These are phyloP conservation scores for Collariella sp. DNA, from an alignment of 495 filamentous ascomycete genomes.

Conservation along the genomic window DNA sequence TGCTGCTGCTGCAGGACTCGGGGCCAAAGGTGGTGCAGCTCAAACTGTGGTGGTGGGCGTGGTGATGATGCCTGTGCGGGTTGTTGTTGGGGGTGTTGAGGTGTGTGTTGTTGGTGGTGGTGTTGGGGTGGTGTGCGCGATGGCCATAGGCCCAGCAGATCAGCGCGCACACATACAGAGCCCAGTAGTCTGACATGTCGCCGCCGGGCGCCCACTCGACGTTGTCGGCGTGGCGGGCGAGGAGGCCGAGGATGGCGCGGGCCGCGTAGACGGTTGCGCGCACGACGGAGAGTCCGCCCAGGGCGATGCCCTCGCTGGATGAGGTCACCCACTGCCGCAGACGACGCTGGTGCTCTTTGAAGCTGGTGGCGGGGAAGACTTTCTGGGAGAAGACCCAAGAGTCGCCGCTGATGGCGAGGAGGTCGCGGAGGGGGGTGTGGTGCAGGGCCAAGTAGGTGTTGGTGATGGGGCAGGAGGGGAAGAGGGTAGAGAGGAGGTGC, in stretches of 20 bases:
- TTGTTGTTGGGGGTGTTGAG: no score
- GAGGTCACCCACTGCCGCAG: conserved; percentile 30
- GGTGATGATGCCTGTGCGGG: no score
- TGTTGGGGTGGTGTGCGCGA: conserved; percentile 12
- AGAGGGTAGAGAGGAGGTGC: conserved; percentile 31
- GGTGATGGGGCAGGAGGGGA: conserved; percentile 30
- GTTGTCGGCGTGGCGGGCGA: conserved; percentile 2
- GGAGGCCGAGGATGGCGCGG: conserved; percentile 24
- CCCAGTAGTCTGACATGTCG: conserved; percentile 44
- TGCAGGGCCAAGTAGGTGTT: conserved; percentile 42
- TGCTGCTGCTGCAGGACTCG: no score
- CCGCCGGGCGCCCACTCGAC: background rate
- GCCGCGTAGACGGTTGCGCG: conserved; percentile 28
- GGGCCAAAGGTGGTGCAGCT: no score
- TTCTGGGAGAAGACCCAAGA: conserved; percentile 43
- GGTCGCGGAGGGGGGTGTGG: conserved; percentile 40
- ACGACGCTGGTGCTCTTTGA: conserved; percentile 31
- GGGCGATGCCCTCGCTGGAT: conserved; percentile 6
- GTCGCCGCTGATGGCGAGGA: conserved; percentile 41
- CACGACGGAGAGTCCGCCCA: conserved; percentile 9
- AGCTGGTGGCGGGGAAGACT: conserved; percentile 27
- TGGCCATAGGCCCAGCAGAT: conserved; percentile 40
- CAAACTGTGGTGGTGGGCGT: no score
- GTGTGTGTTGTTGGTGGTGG: no score
- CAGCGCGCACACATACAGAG: conserved; percentile 39